Evolutionary conservation across 1,139 yeast genomes (phyloP), one percentile per base, ranked within the genome.

Genomic region (Wickerhamomyces sp.): DNA sequence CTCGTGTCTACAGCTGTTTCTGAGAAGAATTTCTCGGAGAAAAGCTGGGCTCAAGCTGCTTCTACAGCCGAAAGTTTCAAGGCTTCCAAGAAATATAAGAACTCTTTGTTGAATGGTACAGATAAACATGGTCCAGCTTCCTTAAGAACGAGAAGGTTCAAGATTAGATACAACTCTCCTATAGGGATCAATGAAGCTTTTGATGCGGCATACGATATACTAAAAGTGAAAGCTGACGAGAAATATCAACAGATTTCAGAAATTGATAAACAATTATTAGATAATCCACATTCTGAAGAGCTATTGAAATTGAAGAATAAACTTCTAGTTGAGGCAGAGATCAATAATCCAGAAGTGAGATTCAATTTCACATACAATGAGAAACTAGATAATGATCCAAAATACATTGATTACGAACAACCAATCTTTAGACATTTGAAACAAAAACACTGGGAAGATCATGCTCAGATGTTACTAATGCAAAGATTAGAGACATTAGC

Each of bases 401-500:
- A 68, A 14, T 52, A 67, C 15, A 63, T 83, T 39, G 96, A 92
- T 62, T 73, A 79, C 57, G 60, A 75, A 3, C 79, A 78, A 53
- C 95, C 97, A 5, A 87, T 90, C 15, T 90, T 82, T 64, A 76
- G 96, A 60, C 67, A 77, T 36, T 68, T 77, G 47, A 76, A 86
- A 41, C 67, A 76, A 53, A 65, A 81, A 46, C 74, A 82, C 50
- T 92, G 97, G 97, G 74, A 76, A 58, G 61, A 69, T 9, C 70
- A 81, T 48, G 82, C 76, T 36, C 74, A 77, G 61, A 80, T 84
- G 78, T 58, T 85, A 40, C 67, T 80, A 40, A 84, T 87, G 87
- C 97, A 92, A 67, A 79, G 97, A 66, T 64, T 94, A 44, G 98
- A 92, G 64, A 81, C 86, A 44, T 67, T 89, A 49, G 76, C 76